phyloP scores from a whole-genome alignment of 225 moss, liverwort and hornwort species.

The Bryoerythrophyllum caledonicum region DNA sequence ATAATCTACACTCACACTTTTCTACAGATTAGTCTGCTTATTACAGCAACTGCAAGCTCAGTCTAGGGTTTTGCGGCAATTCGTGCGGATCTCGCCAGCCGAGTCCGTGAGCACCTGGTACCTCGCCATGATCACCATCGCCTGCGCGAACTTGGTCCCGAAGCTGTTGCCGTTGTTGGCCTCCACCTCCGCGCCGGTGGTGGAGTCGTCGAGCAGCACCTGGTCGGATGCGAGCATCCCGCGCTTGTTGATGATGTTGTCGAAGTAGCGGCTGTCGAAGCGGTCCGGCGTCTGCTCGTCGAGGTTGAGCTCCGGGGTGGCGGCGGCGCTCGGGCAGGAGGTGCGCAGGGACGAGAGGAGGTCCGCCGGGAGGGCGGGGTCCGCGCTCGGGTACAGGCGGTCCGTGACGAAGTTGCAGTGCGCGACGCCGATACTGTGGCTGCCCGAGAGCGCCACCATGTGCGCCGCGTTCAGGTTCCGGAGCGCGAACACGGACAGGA shows the following conservation, averaged over 20 bases:
- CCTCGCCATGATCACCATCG: constrained; percentile 51
- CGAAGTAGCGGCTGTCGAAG: constrained; percentile 46
- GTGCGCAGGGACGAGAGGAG: constrained; percentile 2
- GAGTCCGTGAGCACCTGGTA: constrained; percentile 14
- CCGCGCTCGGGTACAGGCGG: constrained; percentile 30
- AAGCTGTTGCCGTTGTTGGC: constrained; percentile 28
- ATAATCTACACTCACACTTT: too few relatives aligned
- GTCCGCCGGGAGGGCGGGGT: constrained; percentile 28
- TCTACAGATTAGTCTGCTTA: too few relatives aligned
- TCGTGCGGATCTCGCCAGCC: constrained; percentile 32
- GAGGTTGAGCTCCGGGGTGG: constrained; percentile 22
- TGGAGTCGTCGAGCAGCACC: constrained; percentile 20
- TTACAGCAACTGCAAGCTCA: too few relatives aligned
- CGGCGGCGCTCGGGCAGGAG: constrained; percentile 28
- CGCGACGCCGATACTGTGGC: constrained; percentile 32
- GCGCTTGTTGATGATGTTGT: constrained; percentile 26
- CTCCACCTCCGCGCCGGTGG: constrained; percentile 18
- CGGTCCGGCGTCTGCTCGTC: constrained; percentile 34
- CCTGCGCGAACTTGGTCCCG: constrained; percentile 23
- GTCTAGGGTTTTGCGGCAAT: constrained; percentile 31
- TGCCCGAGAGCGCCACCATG: constrained; percentile 55
- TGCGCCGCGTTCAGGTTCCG: constrained; percentile 40
- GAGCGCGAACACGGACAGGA: constrained; percentile 25
- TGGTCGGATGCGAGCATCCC: constrained; percentile 45
- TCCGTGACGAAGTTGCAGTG: constrained; percentile 43